Evolutionary conservation across 148 eudicot species (phyloP), one percentile per base, ranked within the genome.

Genomic region (Cornus controversa): DNA sequence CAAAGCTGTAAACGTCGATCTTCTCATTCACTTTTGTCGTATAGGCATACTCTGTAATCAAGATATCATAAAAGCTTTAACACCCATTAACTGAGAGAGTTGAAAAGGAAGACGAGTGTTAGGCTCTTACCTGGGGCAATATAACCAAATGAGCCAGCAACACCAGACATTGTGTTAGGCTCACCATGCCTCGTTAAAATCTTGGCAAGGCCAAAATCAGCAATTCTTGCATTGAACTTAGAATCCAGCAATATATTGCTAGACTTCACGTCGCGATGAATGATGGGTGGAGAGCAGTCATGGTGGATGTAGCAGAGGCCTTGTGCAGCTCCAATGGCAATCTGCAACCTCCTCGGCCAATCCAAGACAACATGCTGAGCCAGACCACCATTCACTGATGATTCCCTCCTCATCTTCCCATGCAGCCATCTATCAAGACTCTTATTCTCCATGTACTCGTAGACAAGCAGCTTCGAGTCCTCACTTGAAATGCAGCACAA

Each of bases 101-200:
- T 0, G 8, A 60, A 18, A 60, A 60, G 2, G 64, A 60, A n/a
- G 24, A 60, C 25, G 24, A 2, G 6, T 60, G 6, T 60, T 60
- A 62, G 29, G 45, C 10, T 76, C 65, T 47, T 75, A 84, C 86
- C 86, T 26, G 86, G 84, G 57, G 86, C 81, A 70, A 84, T 82
- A 86, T 92, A 92, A 18, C 97, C 93, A 65, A 92, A 90, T 67
- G 93, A 85, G 40, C 97, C 93, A 73, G 93, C 97, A 68, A 92
- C 84, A 58, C 84, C 69, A 67, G 97, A 90, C 73, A 84, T 78
- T 8, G 91, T 92, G 69, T 90, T 71, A 64, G 87, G 86, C 78
- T 87, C 82, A 66, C 85, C 86, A 66, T 80, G 78, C 86, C 84
- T 88, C 65, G 70, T 78, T 37, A 86, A 72, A 28, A 84, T 77